Base-by-base conservation (phyloP, 495 filamentous ascomycete species). In the Lindgomyces ingoldianus region DNA sequence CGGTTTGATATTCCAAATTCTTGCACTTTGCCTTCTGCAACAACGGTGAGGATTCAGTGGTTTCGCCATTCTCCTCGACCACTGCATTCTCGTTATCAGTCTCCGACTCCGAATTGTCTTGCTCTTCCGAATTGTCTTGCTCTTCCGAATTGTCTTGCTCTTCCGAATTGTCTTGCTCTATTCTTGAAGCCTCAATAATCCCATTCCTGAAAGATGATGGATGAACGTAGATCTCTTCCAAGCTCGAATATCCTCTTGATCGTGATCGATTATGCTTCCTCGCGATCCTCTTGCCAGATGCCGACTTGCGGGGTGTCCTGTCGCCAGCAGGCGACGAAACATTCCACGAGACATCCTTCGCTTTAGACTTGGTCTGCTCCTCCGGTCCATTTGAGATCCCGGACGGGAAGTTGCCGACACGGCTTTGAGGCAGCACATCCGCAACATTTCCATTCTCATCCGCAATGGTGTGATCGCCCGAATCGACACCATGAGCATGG, bases 161-260 rank as follows among this genome's bases (percentile, higher is more conserved):
- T n/a, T n/a, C n/a, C n/a, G n/a, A n/a, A n/a, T n/a, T n/a, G 68
- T 50, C 75, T 27, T 80, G 73, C 54, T 79, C 80, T 33, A 83
- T 74, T 49, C 84, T 78, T 68, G 86, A 87, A 1, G 90, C 89
- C 3, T 85, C 88, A 62, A 97, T 93, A 61, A 98, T 94, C 4
- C 93, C 89, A 68, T 96, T 90, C 70, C 94, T 80, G 74, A 96
- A 91, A 63, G 88, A 91, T 12, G 89, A 87, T n/a, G 94, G 94
- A 71, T 96, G 89, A 33, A 93, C 88, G 65, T 86, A 85, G 60
- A 96, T 89, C 62, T 93, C 87, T 44, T 76, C 73, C 45, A 74
- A 36, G 65, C 65, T 68, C 44, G 52, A 74, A 57, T 55, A 79
- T 65, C 44, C 71, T 54, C 70, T 72, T 52, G 70, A 78, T 71